Conservation (phyloP, 768 basidiomycete species). For the Russula brevipes region DNA sequence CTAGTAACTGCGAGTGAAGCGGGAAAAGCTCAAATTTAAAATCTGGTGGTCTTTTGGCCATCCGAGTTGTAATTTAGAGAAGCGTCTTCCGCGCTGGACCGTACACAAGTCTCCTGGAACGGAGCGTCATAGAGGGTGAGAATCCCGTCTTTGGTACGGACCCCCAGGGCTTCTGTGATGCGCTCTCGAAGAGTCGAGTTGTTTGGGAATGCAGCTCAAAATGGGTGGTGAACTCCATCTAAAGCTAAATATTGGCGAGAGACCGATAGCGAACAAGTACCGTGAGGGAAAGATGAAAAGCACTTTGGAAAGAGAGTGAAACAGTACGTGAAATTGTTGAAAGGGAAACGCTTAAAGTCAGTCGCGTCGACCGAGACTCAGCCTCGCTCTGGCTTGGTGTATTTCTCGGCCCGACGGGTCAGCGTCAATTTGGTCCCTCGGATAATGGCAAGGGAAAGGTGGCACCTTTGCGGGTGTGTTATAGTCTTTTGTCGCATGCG, state of each 20-base stretch:
- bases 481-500: slow-evolving; percentile 54
- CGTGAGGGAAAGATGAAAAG: slow-evolving; percentile 81
- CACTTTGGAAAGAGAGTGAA: slow-evolving; percentile 77
- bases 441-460: slow-evolving; percentile 58
- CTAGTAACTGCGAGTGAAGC: slow-evolving; percentile 84
- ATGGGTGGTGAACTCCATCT: slow-evolving; percentile 81
- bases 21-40: slow-evolving; percentile 42
- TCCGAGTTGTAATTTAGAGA: slow-evolving; percentile 43
- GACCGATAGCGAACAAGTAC: slow-evolving; percentile 83
- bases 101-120: slow-evolving; percentile 77
- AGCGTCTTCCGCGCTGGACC: slow-evolving; percentile 64
- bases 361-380: slow-evolving; percentile 53
- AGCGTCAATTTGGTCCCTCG: slow-evolving; percentile 59
- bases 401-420: slow-evolving; percentile 54
- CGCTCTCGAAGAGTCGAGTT: slow-evolving; percentile 76
- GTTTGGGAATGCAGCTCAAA: slow-evolving; percentile 84
- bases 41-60: slow-evolving; percentile 21
- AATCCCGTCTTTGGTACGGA: slow-evolving; percentile 61
- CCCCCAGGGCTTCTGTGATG: slow-evolving; percentile 57
- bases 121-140: slow-evolving; percentile 76
- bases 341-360: slow-evolving; percentile 75
- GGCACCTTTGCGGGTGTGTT: slow-evolving; percentile 59
- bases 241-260: slow-evolving; percentile 80
- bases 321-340: slow-evolving; percentile 78
- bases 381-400: slow-evolving; percentile 48